Evolutionary conservation across 2,329 filamentous ascomycete genomes (phyloP), one percentile per base, ranked within the genome.

Genomic region (Lasiodiplodia citricola): DNA sequence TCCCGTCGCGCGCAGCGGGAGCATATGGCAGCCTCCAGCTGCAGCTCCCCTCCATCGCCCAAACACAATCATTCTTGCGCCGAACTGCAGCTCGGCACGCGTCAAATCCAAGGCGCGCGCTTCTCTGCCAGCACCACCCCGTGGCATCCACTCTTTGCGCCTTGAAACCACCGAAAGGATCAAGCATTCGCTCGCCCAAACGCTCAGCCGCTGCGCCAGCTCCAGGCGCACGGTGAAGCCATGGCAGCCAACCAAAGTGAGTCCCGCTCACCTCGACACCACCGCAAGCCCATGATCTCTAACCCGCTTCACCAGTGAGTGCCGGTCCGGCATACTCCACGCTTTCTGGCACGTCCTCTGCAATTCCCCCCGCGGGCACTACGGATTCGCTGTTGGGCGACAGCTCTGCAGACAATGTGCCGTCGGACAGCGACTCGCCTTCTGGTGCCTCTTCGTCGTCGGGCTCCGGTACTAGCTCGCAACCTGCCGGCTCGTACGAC

Each of bases 1-100:
- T 47, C 41, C 58, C 58, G 58, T 23, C 38, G 38, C 25, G 44
- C 44, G 56, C 56, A 58, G 38, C 38, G 23, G 21, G 38, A 60
- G 41, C 58, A 63, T 62, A n/a, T 63, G 58, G 58, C 58, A 31
- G 58, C 58, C 41, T 51, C 58, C 16, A 63, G 58, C 58, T 50
- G 28, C 23, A 63, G 25, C 58, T 35, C 41, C 28, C 58, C 58
- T 28, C 41, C 58, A 2, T 63, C 58, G 4, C 31, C 58, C 41
- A 50, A 11, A 31, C 58, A 63, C 58, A 31, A 31, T 11, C 28
- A 28, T 16, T 31, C 16, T 38, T 18, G 11, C 38, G n/a, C 5
- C 41, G 23, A 18, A 5, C 41, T 63, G 2, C 23, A 35, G 13
- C 14, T 25, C 41, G 11, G 25, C 58, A 28, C 57, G 41, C 25